Evolutionary conservation across 2,329 filamentous ascomycete species (phyloP).

Genomic region (Trichoderma koningii): DNA sequence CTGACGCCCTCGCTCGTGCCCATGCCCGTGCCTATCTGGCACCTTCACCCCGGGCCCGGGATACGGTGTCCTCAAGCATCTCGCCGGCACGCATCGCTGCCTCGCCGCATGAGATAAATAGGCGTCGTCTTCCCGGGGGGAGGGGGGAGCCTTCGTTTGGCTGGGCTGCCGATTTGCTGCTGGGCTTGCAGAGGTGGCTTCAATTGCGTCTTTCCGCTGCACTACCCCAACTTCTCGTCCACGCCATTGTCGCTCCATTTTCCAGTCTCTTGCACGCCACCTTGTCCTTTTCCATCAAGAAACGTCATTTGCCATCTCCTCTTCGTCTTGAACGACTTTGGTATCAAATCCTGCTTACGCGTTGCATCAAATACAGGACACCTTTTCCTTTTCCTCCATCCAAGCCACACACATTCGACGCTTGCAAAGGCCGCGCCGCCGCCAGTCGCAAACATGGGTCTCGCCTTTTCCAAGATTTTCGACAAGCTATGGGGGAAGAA

Average conservation of each 20-base stretch:
- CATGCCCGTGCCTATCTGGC: conserved; percentile 11
- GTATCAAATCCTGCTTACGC: conserved; percentile 34
- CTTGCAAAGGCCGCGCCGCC: conserved; percentile 38
- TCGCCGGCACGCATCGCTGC: conserved; percentile 16
- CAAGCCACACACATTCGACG: conserved; percentile 19
- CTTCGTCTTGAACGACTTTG: conserved; percentile 2
- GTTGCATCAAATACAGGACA: conserved; percentile 38
- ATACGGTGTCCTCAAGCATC: conserved; percentile 35
- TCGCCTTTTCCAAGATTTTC: conserved; percentile 95
- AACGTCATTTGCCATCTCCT: background rate
- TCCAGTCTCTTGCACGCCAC: conserved; percentile 2
- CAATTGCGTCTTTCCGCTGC: conserved; percentile 22
- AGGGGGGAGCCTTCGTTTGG: no score
- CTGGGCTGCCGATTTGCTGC: background rate
- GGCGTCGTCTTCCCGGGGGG: conserved; percentile 10
- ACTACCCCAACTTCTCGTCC: conserved; percentile 21
- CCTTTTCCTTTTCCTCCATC: conserved; percentile 30
- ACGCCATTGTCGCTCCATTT: conserved; percentile 23
- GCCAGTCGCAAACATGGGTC: conserved; percentile 81
- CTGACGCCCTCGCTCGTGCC: background rate
- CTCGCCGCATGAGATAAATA: conserved; percentile 25
- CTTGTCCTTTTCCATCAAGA: background rate
- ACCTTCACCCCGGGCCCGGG: conserved; percentile 22
- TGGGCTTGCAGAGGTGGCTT: conserved; percentile 1
- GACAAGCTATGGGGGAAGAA: conserved; percentile 98